Conservation (phyloP, 1,139 yeast genomes). For the Suhomyces atakaporum region DNA sequence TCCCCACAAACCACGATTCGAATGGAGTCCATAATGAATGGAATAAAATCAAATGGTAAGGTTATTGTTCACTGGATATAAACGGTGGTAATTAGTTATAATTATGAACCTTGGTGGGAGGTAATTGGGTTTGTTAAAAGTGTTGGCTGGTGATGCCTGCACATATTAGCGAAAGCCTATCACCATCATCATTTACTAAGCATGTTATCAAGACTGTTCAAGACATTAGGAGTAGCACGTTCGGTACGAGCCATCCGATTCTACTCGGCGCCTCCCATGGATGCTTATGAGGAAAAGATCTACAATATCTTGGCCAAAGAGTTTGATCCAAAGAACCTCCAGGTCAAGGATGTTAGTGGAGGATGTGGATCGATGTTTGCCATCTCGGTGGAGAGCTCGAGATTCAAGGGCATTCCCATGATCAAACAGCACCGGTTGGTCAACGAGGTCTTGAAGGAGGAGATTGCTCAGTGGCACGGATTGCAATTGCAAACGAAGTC, state of each 20-base stretch:
- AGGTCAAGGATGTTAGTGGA: conserved; percentile 80
- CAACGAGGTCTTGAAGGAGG: conserved; percentile 78
- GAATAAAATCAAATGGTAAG: too few relatives aligned
- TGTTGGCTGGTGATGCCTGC: too few relatives aligned
- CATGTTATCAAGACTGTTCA: neutral
- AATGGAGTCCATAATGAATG: conserved; percentile 6
- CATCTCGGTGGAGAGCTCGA: conserved; percentile 68
- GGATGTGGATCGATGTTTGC: conserved; percentile 99
- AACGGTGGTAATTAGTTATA: too few relatives aligned
- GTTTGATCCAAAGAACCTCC: conserved; percentile 59
- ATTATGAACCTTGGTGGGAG: too few relatives aligned
- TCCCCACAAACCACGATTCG: conserved; percentile 94
- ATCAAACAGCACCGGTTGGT: conserved; percentile 91
- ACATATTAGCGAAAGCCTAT: conserved; percentile 2
- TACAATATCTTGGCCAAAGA: conserved; percentile 54
- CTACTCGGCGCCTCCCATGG: conserved; percentile 33
- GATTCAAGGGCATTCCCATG: conserved; percentile 79
- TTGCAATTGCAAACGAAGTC: conserved; percentile 74
- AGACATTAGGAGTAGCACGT: neutral
- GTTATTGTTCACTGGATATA: too few relatives aligned
- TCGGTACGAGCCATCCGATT: conserved; percentile 4
- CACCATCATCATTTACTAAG: neutral
- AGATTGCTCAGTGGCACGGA: conserved; percentile 93
- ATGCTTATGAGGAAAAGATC: conserved; percentile 68
- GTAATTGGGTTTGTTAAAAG: too few relatives aligned